phyloP scores from a whole-genome alignment of 2,329 filamentous ascomycete species.

The Fusarium sp. region DNA sequence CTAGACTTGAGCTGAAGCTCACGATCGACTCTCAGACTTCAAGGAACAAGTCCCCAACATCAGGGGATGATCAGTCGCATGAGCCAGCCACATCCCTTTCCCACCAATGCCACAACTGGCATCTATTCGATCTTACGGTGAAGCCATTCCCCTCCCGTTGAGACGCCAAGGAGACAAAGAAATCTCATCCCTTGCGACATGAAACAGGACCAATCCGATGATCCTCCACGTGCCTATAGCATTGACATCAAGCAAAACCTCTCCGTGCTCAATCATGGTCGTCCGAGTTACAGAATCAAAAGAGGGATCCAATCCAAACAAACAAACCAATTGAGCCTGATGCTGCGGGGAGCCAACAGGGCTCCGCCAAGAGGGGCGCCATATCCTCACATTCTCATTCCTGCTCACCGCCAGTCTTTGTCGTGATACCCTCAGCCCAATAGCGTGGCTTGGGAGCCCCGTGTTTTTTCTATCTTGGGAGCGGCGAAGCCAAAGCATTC shows the following conservation, averaged over 20 bases:
- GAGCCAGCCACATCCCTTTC: not conserved
- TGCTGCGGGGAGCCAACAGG: slow-evolving; percentile 19
- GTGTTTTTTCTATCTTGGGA: slow-evolving; percentile 33
- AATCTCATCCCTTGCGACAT: slow-evolving; percentile 13
- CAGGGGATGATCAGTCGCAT: not conserved
- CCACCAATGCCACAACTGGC: not conserved
- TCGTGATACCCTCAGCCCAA: slow-evolving; percentile 36
- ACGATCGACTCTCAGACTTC: not conserved
- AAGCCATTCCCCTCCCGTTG: slow-evolving; percentile 25
- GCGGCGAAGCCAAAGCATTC: slow-evolving; percentile 24
- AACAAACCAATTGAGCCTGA: slow-evolving; percentile 32
- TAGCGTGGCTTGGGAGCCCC: slow-evolving; percentile 28
- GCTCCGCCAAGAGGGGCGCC: slow-evolving; percentile 16
- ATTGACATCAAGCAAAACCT: slow-evolving; percentile 7
- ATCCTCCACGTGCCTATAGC: slow-evolving; percentile 12
- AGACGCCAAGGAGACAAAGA: slow-evolving; percentile 16
- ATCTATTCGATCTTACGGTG: not conserved
- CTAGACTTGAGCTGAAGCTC: not conserved
- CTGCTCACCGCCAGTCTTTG: slow-evolving; percentile 34
- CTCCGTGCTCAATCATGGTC: slow-evolving; percentile 15
- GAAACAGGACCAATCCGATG: slow-evolving; percentile 23
- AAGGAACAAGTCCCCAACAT: not conserved
- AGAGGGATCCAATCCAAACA: slow-evolving; percentile 21
- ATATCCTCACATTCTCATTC: not conserved
- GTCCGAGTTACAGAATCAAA: slow-evolving; percentile 32